These are phyloP conservation scores for Saccharomyces jurei DNA, from an alignment of 805 yeast species.

Conservation along the genomic window DNA sequence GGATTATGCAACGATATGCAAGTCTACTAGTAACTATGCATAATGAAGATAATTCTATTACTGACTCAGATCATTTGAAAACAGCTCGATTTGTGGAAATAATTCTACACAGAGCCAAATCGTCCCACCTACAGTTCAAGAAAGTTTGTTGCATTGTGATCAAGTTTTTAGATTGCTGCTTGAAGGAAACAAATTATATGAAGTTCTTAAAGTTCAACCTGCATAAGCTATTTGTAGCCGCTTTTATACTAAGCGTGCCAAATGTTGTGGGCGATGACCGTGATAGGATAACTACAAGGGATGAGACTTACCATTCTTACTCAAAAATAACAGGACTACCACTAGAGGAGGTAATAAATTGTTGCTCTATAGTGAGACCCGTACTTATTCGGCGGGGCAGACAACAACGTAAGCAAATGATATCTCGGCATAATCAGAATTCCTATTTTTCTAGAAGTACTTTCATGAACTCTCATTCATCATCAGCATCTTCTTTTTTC, in stretches of 20 bases:
- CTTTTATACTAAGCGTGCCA: conserved; percentile 18
- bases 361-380: conserved; percentile 23
- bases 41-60: background rate
- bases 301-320: conserved; percentile 10
- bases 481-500: background rate
- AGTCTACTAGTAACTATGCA: background rate
- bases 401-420: conserved; percentile 5
- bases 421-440: background rate
- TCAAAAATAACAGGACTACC: conserved; percentile 19
- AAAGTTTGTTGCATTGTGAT: conserved; percentile 19
- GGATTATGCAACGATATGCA: background rate
- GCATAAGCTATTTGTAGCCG: conserved; percentile 15
- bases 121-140: conserved; percentile 18
- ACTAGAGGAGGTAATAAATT: conserved; percentile 15
- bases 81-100: conserved; percentile 11
- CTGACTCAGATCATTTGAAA: conserved; percentile 1
- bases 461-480: background rate
- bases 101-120: conserved; percentile 13
- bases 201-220: conserved; percentile 12
- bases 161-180: conserved; percentile 19
- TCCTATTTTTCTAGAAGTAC: background rate
- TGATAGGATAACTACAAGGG: conserved; percentile 10
- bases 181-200: conserved; percentile 16
- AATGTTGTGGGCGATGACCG: conserved; percentile 7
- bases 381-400: conserved; percentile 14